phyloP scores from a whole-genome alignment of 2,329 filamentous ascomycete species.

The Aspergillus fumigatiaffinis region DNA sequence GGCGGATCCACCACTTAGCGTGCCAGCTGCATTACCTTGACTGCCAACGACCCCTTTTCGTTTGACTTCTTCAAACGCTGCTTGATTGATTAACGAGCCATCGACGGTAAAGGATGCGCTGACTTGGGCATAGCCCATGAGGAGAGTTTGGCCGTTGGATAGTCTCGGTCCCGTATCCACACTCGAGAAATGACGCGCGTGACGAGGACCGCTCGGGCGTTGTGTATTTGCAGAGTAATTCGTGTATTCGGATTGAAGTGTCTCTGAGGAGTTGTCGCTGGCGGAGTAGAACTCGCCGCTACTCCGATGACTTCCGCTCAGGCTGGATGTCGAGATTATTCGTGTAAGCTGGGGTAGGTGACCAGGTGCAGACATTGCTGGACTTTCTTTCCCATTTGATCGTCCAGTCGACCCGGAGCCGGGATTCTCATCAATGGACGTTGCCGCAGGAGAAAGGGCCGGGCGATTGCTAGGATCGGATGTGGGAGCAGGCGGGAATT shows the following conservation, averaged over 20 bases:
- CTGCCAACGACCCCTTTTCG: conserved; percentile 85
- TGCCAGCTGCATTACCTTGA: conserved; percentile 73
- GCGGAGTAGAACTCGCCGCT: conserved; percentile 93
- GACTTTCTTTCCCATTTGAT: conserved; percentile 20
- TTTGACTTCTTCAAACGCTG: conserved; percentile 92
- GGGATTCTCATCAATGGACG: conserved; percentile 23
- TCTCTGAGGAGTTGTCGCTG: conserved; percentile 94
- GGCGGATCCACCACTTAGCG: conserved; percentile 54
- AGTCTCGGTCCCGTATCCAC: conserved; percentile 24
- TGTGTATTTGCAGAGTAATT: conserved; percentile 49
- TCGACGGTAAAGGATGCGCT: conserved; percentile 90
- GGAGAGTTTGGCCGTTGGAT: conserved; percentile 62
- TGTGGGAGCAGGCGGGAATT: conserved; percentile 49
- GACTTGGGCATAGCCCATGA: conserved; percentile 98
- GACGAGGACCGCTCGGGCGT: conserved; percentile 42
- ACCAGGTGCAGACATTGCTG: conserved; percentile 23
- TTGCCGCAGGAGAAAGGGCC: conserved; percentile 26
- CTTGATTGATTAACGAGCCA: conserved; percentile 82
- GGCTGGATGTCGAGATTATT: conserved; percentile 73
- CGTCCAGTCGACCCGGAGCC: conserved; percentile 13
- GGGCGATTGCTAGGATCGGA: conserved; percentile 24
- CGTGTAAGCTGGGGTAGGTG: conserved; percentile 49
- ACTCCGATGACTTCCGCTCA: conserved; percentile 75
- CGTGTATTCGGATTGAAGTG: conserved; percentile 81
- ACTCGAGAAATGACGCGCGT: conserved; percentile 45